phyloP scores from a whole-genome alignment of 768 basidiomycete species.

The Nidula microcarpa region DNA sequence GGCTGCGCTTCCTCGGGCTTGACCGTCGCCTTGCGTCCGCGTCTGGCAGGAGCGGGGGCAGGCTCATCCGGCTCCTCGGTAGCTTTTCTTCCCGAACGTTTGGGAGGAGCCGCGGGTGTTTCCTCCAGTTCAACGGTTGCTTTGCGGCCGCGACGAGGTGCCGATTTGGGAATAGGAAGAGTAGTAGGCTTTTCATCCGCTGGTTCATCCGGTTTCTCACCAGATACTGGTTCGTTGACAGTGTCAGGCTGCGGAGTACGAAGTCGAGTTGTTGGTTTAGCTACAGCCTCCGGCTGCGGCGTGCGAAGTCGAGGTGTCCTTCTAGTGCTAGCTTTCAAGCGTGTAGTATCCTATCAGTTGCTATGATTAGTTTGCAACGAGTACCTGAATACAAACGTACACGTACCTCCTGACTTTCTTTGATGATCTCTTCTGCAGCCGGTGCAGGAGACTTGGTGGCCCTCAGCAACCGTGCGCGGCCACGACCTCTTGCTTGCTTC shows the following conservation, averaged over 20 bases:
- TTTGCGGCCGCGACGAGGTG: conserved; percentile 18
- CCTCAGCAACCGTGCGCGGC: conserved; percentile 6
- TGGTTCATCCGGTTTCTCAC: neutral
- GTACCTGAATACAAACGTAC: neutral
- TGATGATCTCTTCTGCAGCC: conserved; percentile 1
- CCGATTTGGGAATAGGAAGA: neutral
- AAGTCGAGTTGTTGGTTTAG: neutral
- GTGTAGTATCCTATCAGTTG: neutral
- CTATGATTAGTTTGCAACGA: neutral
- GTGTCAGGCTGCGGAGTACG: neutral
- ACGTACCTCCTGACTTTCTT: neutral
- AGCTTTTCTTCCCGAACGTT: neutral
- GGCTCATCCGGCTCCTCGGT: conserved; percentile 1
- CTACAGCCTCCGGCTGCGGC: neutral
- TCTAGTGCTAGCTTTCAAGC: neutral
- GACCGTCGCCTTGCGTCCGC: conserved; percentile 13
- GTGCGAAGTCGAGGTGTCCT: neutral
- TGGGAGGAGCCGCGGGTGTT: neutral
- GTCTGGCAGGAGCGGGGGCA: conserved; percentile 6
- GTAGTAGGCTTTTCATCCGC: neutral
- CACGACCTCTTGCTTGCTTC: conserved; percentile 1
- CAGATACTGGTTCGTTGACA: neutral
- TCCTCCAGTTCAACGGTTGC: conserved; percentile 19
- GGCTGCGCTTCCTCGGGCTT: conserved; percentile 9
- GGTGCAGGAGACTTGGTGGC: conserved; percentile 5